A percentile compares a stretch with the other conserved stretches of the same genome.
Conservation (phyloP, 2,329 filamentous ascomycete species). For the Sclerotinia borealis region DNA sequence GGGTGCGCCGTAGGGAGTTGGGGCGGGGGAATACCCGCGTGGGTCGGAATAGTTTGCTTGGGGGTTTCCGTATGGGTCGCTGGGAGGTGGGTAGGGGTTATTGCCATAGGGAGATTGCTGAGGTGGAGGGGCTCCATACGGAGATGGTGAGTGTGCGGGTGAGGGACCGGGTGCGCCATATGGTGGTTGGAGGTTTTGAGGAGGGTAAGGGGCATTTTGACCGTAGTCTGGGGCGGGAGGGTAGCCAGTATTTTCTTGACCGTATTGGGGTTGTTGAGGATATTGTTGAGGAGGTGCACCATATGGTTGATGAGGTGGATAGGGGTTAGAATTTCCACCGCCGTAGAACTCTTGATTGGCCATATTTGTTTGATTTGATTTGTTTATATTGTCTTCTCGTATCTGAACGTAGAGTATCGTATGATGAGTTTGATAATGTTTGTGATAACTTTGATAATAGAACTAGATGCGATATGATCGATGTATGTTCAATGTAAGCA, state of each 20-base stretch:
- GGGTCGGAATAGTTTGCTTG: not conserved
- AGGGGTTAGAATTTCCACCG: not conserved
- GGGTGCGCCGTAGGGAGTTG: not conserved
- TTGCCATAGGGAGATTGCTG: not conserved
- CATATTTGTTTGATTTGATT: not conserved
- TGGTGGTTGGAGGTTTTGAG: conserved; percentile 2
- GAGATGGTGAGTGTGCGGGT: not conserved
- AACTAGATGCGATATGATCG: not conserved
- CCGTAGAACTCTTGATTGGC: conserved; percentile 5
- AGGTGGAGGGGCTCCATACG: not conserved
- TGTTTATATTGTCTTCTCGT: not conserved
- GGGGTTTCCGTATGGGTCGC: not conserved
- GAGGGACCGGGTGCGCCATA: not conserved
- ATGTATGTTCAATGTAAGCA: not conserved
- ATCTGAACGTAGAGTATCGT: not conserved
- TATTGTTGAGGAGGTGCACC: conserved; percentile 4
- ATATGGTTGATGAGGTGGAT: not conserved
- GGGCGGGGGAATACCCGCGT: not conserved
- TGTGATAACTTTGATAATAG: not conserved
- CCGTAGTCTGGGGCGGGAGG: not conserved
- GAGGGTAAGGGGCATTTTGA: not conserved
- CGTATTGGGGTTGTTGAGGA: conserved; percentile 1
- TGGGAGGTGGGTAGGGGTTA: not conserved
- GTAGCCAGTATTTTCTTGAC: not conserved
- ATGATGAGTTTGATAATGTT: not conserved